phyloP scores from a whole-genome alignment of 2,329 filamentous ascomycete species.

The Paraphaeosphaeria sporulosa region DNA sequence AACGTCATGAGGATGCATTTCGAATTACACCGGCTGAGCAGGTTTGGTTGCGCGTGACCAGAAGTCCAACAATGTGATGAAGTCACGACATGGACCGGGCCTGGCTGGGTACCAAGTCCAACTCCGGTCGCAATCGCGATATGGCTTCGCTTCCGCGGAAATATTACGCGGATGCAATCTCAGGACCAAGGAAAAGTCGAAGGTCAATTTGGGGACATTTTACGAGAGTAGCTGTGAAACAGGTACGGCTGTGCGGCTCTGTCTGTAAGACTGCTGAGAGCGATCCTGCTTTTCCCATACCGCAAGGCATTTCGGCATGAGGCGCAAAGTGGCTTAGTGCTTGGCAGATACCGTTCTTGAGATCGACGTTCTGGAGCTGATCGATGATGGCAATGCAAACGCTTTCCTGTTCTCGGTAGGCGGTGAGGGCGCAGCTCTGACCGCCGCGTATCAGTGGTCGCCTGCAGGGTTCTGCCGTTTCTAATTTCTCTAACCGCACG shows the following conservation, averaged over 20 bases:
- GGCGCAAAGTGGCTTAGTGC: conserved; percentile 25
- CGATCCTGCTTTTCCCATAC: conserved; percentile 26
- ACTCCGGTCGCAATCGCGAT: neutral
- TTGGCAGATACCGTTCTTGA: conserved; percentile 21
- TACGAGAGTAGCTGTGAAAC: conserved; percentile 22
- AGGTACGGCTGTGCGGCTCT: conserved; percentile 19
- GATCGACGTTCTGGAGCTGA: conserved; percentile 36
- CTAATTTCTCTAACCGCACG: conserved; percentile 26
- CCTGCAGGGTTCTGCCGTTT: conserved; percentile 33
- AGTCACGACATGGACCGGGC: conserved; percentile 1
- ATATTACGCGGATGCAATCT: neutral
- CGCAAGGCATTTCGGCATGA: conserved; percentile 20
- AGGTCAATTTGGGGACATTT: neutral
- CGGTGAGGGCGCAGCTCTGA: conserved; percentile 26
- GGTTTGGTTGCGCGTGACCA: conserved; percentile 3
- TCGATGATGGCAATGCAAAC: conserved; percentile 28
- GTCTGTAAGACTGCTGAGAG: conserved; percentile 16
- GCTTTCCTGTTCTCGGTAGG: conserved; percentile 21
- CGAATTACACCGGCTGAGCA: neutral
- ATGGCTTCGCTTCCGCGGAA: neutral
- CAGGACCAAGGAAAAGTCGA: neutral
- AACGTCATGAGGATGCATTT: conserved; percentile 10
- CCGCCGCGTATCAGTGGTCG: conserved; percentile 26
- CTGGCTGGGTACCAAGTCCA: neutral
- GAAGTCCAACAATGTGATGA: neutral